These are phyloP conservation scores for Fusarium sp. DNA, from an alignment of 2,329 filamentous ascomycete genomes.

Conservation along the genomic window DNA sequence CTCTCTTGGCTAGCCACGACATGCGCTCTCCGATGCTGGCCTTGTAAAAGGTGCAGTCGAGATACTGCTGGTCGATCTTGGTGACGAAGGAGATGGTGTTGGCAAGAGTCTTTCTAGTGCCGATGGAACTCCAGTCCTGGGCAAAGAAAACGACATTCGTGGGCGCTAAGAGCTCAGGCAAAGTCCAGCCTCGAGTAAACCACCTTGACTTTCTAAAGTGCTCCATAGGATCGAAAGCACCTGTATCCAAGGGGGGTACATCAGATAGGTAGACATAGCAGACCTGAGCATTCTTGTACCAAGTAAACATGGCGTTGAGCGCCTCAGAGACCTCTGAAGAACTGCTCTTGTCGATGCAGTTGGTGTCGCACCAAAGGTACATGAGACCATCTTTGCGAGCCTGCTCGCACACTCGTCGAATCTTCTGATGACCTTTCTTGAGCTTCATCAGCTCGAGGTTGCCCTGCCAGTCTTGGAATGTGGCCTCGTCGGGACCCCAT, in stretches of 20 bases:
- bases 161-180: conserved; percentile 25
- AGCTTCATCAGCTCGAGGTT: conserved; percentile 32
- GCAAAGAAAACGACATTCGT: conserved; percentile 26
- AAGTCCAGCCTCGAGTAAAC: conserved; percentile 27
- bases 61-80: conserved; percentile 29
- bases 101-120: conserved; percentile 18
- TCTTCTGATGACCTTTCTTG: conserved; percentile 29
- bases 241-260: conserved; percentile 2
- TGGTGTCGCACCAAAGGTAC: conserved; percentile 33
- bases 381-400: conserved; percentile 27
- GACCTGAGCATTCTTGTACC: conserved; percentile 28
- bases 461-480: conserved; percentile 38
- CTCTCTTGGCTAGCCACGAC: conserved; percentile 22
- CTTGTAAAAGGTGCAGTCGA: conserved; percentile 27
- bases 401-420: conserved; percentile 25
- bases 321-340: conserved; percentile 30
- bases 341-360: conserved; percentile 36
- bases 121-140: conserved; percentile 24
- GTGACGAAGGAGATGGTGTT: conserved; percentile 25
- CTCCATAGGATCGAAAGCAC: conserved; percentile 20
- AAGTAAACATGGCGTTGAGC: conserved; percentile 24
- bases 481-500: conserved; percentile 49
- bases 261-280: conserved; percentile 19
- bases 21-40: conserved; percentile 26
- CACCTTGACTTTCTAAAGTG: conserved; percentile 19